Conservation (phyloP, 805 yeast genomes). For the Komagataella mondaviorum region DNA sequence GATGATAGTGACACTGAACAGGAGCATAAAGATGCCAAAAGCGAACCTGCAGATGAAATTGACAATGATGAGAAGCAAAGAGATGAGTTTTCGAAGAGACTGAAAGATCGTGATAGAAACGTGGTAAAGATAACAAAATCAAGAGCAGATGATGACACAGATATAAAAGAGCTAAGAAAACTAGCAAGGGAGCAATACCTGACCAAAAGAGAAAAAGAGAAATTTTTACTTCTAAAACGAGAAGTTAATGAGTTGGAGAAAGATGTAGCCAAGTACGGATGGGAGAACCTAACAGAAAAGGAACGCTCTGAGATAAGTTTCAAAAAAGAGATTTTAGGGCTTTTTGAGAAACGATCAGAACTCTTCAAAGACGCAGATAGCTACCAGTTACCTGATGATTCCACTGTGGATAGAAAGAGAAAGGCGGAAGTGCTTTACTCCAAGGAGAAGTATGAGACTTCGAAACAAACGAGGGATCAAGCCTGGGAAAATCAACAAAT, state of each 20-base stretch:
- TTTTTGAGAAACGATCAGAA: slow-evolving; percentile 26
- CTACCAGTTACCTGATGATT: slow-evolving; percentile 48
- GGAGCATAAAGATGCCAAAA: neutral
- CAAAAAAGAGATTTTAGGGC: slow-evolving; percentile 33
- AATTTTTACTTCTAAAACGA: slow-evolving; percentile 24
- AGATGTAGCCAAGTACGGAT: slow-evolving; percentile 36
- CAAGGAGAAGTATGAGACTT: slow-evolving; percentile 15
- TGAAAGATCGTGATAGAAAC: neutral
- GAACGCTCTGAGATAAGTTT: slow-evolving; percentile 39
- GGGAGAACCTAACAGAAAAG: slow-evolving; percentile 31
- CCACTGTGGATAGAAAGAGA: slow-evolving; percentile 37
- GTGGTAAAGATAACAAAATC: neutral
- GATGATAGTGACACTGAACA: neutral
- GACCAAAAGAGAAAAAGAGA: slow-evolving; percentile 32
- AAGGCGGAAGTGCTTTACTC: slow-evolving; percentile 36
- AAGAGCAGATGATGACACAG: neutral
- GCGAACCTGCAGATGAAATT: neutral
- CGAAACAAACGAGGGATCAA: slow-evolving; percentile 5
- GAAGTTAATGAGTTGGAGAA: slow-evolving; percentile 37
- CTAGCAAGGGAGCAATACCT: slow-evolving; percentile 36
- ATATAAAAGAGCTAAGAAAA: slow-evolving; percentile 21
- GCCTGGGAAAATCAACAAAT: slow-evolving; percentile 43
- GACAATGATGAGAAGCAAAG: neutral
- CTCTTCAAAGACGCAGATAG: slow-evolving; percentile 21
- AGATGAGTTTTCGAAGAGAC: neutral